These are phyloP conservation scores for Prunus mira DNA, from an alignment of 306 rosid species.

Conservation along the genomic window DNA sequence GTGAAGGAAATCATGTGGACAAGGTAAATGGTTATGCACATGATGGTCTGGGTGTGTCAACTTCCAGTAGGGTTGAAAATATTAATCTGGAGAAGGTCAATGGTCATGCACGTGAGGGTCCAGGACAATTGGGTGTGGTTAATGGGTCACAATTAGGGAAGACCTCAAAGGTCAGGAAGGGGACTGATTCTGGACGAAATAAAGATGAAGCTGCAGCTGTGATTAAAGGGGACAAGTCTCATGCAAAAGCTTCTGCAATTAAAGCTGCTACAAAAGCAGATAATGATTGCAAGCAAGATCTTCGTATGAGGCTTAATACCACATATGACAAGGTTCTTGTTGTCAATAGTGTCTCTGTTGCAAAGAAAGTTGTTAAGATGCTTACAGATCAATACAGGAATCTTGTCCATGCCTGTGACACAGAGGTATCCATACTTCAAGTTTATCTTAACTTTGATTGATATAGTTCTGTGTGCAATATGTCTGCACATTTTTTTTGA, in stretches of 20 bases:
- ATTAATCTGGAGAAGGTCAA: constrained; percentile 21
- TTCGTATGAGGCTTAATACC: constrained; percentile 49
- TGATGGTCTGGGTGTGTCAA: not conserved
- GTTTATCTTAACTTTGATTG: not conserved
- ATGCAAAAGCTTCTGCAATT: constrained; percentile 26
- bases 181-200: not conserved
- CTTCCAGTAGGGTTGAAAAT: constrained; percentile 5
- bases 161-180: not conserved
- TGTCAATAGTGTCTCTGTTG: constrained; percentile 57
- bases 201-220: constrained; percentile 14
- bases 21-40: too few species aligned
- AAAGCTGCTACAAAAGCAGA: constrained; percentile 11
- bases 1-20: constrained; percentile 12
- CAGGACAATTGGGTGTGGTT: not conserved
- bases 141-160: not conserved
- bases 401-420: constrained; percentile 91
- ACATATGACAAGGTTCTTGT: constrained; percentile 70
- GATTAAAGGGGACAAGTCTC: not conserved
- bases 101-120: constrained; percentile 7
- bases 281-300: constrained; percentile 24
- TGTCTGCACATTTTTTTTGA: not conserved
- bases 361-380: constrained; percentile 63
- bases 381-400: constrained; percentile 64
- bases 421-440: constrained; percentile 59
- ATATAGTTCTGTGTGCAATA: not conserved